Conservation (phyloP, 495 filamentous ascomycete species). For the Neurospora sp. region DNA sequence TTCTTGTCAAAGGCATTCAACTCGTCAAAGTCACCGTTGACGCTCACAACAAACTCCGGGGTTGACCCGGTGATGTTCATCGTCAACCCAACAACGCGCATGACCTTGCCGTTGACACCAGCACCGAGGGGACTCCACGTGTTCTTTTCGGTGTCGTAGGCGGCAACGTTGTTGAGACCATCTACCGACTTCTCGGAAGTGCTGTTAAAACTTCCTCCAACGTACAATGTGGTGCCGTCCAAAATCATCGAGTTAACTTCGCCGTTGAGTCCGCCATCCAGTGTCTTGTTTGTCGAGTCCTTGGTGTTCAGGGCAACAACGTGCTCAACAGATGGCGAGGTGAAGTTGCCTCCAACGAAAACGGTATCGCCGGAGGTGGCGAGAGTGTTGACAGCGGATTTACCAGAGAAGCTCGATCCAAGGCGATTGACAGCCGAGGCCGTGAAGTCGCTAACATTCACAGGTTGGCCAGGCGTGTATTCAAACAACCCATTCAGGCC, state of each 20-base stretch:
- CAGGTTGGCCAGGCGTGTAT: constrained; percentile 56
- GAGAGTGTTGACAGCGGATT: constrained; percentile 58
- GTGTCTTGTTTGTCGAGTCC: constrained; percentile 47
- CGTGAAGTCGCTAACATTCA: constrained; percentile 52
- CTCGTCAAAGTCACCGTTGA: constrained; percentile 73
- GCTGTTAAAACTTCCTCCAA: constrained; percentile 78
- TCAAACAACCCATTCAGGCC: constrained; percentile 89
- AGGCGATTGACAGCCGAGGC: constrained; percentile 66
- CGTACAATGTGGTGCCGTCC: constrained; percentile 57
- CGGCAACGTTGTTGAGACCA: constrained; percentile 62
- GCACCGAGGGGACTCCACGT: constrained; percentile 73
- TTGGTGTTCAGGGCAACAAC: constrained; percentile 62
- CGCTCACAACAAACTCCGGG: constrained; percentile 61
- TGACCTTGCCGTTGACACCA: constrained; percentile 76
- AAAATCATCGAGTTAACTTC: constrained; percentile 60
- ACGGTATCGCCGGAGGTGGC: constrained; percentile 46
- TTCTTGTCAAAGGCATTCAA: constrained; percentile 57
- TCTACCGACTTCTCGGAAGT: constrained; percentile 49
- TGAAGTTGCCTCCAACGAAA: constrained; percentile 83
- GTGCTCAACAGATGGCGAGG: constrained; percentile 51
- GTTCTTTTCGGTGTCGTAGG: constrained; percentile 59
- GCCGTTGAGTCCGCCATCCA: constrained; percentile 72
- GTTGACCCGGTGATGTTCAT: constrained; percentile 65
- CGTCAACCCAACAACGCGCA: constrained; percentile 59
- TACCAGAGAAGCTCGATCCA: constrained; percentile 51